These are phyloP conservation scores for Lipomyces yamadae DNA, from an alignment of 805 yeast species.

Conservation along the genomic window DNA sequence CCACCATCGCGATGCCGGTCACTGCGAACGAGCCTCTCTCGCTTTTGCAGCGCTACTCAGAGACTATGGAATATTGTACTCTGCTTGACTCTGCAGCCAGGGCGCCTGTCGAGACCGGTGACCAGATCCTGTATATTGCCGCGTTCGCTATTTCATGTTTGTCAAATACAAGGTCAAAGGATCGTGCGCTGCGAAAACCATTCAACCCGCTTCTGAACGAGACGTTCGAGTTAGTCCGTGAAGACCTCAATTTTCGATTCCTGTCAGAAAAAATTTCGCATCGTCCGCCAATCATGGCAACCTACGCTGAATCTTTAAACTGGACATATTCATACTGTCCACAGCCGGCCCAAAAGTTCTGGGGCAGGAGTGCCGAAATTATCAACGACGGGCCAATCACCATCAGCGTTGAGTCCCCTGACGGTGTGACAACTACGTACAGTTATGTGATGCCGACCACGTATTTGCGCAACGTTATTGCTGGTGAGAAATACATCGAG, in stretches of 20 bases:
- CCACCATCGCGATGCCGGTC: slow-evolving; percentile 86
- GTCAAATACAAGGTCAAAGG: slow-evolving; percentile 72
- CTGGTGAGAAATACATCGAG: slow-evolving; percentile 93
- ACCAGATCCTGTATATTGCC: slow-evolving; percentile 65
- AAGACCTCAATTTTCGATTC: slow-evolving; percentile 74
- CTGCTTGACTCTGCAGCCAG: slow-evolving; percentile 68
- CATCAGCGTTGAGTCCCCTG: slow-evolving; percentile 57
- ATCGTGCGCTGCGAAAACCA: slow-evolving; percentile 82
- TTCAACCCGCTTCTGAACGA: slow-evolving; percentile 95
- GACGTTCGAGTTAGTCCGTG: slow-evolving; percentile 86
- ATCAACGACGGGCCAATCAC: slow-evolving; percentile 72
- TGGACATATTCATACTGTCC: slow-evolving; percentile 64
- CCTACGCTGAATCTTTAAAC: slow-evolving; percentile 67
- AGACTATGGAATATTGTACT: slow-evolving; percentile 74
- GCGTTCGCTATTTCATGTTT: slow-evolving; percentile 80
- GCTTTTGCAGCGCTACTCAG: slow-evolving; percentile 77
- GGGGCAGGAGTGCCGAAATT: slow-evolving; percentile 93
- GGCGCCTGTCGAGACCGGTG: slow-evolving; percentile 55
- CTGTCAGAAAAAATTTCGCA: slow-evolving; percentile 87
- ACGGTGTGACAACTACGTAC: slow-evolving; percentile 46
- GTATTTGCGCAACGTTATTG: slow-evolving; percentile 80
- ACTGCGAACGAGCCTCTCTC: slow-evolving; percentile 91
- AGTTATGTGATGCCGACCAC: slow-evolving; percentile 85
- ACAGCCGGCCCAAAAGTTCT: slow-evolving; percentile 82
- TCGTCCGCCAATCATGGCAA: slow-evolving; percentile 84